Evolutionary conservation across 148 eudicot genomes (phyloP).

Genomic region (Agrostemma githago): DNA sequence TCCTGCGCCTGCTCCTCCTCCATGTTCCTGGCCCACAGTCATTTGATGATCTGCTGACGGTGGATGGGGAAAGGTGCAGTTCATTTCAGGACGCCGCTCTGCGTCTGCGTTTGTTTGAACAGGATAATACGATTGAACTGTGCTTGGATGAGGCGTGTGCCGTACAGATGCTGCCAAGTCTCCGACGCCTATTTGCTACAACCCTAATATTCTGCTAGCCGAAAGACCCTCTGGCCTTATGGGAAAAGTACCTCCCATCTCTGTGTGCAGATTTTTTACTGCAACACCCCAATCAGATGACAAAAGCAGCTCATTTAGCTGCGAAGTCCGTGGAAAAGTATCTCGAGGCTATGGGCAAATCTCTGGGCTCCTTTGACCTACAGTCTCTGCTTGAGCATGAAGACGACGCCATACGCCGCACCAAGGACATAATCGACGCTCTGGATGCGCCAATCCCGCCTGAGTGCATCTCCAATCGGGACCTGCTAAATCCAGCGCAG

Average conservation of each 20-base stretch:
- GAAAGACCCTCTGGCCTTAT: background rate
- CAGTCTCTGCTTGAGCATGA: background rate
- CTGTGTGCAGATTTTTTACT: background rate
- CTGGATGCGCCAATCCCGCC: background rate
- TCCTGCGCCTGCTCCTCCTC: background rate
- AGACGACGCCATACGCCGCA: background rate
- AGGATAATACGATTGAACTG: background rate
- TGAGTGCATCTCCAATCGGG: background rate
- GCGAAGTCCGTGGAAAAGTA: background rate
- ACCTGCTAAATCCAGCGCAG: background rate
- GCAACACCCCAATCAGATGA: background rate
- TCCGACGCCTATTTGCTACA: background rate
- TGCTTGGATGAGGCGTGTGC: background rate
- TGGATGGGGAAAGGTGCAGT: background rate
- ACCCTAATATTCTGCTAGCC: background rate
- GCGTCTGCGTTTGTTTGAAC: background rate
- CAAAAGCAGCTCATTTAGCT: background rate
- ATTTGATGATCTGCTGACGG: background rate
- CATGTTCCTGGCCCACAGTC: background rate
- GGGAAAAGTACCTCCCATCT: background rate
- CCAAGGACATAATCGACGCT: background rate
- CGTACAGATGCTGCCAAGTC: background rate
- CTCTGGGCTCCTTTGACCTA: background rate
- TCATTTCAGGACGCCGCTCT: background rate
- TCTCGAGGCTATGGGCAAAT: background rate